These are phyloP conservation scores for Grosmannia clavigera DNA, from an alignment of 2,329 filamentous ascomycete genomes.

Conservation along the genomic window DNA sequence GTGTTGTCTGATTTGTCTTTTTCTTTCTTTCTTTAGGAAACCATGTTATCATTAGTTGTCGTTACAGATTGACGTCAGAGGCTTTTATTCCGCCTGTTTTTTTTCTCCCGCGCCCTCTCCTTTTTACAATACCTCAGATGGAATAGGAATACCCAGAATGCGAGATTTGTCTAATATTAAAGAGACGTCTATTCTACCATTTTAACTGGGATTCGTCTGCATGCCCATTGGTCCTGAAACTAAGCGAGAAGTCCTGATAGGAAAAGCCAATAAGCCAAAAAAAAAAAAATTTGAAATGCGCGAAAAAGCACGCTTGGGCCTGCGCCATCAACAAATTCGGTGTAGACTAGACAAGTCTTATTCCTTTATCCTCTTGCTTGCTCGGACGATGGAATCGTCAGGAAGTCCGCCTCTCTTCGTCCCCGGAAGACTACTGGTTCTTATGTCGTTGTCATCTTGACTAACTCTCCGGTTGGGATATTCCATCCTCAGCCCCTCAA, in stretches of 20 bases:
- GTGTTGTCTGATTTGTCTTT: neutral
- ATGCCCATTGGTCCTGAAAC: neutral
- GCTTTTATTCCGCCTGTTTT: neutral
- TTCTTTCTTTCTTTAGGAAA: neutral
- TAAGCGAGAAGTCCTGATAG: neutral
- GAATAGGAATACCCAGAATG: slow-evolving; percentile 12
- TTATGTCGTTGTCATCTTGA: slow-evolving; percentile 90
- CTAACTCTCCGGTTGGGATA: slow-evolving; percentile 87
- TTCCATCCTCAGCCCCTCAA: slow-evolving; percentile 76
- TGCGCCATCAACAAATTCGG: neutral
- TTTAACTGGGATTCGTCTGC: neutral
- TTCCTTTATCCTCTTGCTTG: slow-evolving; percentile 51
- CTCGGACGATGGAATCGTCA: slow-evolving; percentile 61
- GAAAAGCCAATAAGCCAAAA: no score
- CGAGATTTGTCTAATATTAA: neutral
- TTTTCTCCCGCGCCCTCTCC: neutral
- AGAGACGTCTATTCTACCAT: neutral
- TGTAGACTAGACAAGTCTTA: neutral
- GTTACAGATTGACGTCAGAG: neutral
- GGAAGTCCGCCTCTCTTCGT: slow-evolving; percentile 80
- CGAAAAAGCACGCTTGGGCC: neutral
- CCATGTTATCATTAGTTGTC: neutral
- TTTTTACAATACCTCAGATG: neutral
- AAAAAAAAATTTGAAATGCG: neutral
- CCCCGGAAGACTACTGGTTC: slow-evolving; percentile 77